Percentiles rank a stretch among this genome's conserved stretches.
phyloP scores from a whole-genome alignment of 2,329 filamentous ascomycete genomes.

The Pestalotiopsis sp. region DNA sequence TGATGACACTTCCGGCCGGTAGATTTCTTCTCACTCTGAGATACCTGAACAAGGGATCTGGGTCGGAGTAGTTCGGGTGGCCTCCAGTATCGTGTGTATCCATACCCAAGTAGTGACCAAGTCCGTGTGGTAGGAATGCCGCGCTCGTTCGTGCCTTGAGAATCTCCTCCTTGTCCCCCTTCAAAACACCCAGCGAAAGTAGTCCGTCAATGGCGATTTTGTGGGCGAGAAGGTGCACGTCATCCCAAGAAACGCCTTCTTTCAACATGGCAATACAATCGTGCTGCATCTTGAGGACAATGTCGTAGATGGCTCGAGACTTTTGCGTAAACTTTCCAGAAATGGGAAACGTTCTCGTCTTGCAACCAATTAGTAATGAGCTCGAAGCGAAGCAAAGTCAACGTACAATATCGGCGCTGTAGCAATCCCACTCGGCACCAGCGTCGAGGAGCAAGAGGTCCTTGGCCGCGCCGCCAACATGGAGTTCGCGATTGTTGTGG shows the following conservation, averaged over 20 bases:
- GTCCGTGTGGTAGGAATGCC: conserved; percentile 89
- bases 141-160: conserved; percentile 78
- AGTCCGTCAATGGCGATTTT: conserved; percentile 81
- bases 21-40: conserved; percentile 76
- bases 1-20: conserved; percentile 82
- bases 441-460: conserved; percentile 84
- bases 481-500: conserved; percentile 71
- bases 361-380: background rate
- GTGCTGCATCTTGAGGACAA: conserved; percentile 86
- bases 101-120: conserved; percentile 90
- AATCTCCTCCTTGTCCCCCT: conserved; percentile 70
- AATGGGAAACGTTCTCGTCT: conserved; percentile 88
- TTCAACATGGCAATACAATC: conserved; percentile 75
- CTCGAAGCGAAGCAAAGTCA: background rate
- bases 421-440: conserved; percentile 75
- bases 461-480: conserved; percentile 54
- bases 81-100: conserved; percentile 90
- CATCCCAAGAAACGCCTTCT: conserved; percentile 77
- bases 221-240: conserved; percentile 80
- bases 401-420: conserved; percentile 68
- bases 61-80: conserved; percentile 76
- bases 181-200: conserved; percentile 73
- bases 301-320: conserved; percentile 75
- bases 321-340: conserved; percentile 71
- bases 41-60: conserved; percentile 85